phyloP scores from a whole-genome alignment of 345 rosid species.

The Lepidium africanum region DNA sequence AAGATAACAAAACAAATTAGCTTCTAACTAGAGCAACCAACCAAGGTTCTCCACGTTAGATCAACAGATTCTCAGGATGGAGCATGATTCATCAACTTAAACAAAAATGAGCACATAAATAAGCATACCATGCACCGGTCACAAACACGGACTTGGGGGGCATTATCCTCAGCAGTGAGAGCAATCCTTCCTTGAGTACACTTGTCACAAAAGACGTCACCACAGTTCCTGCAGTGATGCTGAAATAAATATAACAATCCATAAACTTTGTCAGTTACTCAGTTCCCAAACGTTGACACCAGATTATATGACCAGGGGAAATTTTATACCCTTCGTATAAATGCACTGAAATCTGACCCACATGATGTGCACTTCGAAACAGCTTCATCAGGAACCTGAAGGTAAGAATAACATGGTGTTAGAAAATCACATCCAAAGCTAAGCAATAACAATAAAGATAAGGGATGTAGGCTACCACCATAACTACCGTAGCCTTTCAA shows the following conservation, averaged over 20 bases:
- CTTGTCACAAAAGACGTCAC: conserved; percentile 98
- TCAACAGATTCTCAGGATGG: background rate
- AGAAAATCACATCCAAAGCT: background rate
- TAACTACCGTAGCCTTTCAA: background rate
- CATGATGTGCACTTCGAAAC: conserved; percentile 80
- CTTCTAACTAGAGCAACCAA: background rate
- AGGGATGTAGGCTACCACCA: background rate
- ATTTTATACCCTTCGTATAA: conserved; percentile 58
- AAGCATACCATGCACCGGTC: conserved; percentile 80
- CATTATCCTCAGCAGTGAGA: conserved; percentile 91
- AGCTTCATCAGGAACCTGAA: conserved; percentile 92
- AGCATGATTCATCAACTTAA: background rate
- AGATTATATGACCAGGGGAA: background rate
- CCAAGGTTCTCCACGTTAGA: background rate
- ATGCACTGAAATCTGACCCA: conserved; percentile 85
- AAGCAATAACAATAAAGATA: background rate
- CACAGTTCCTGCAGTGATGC: conserved; percentile 99
- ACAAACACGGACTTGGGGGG: conserved; percentile 93
- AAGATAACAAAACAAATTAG: background rate
- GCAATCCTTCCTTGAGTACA: conserved; percentile 92
- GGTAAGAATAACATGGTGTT: background rate
- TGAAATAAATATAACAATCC: conserved; percentile 28
- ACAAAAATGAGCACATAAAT: background rate
- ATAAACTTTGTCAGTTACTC: background rate
- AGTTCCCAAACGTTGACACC: background rate